Evolutionary conservation across 1,284 basidiomycete genomes (phyloP).

Genomic region (Sphagnurus paluster): DNA sequence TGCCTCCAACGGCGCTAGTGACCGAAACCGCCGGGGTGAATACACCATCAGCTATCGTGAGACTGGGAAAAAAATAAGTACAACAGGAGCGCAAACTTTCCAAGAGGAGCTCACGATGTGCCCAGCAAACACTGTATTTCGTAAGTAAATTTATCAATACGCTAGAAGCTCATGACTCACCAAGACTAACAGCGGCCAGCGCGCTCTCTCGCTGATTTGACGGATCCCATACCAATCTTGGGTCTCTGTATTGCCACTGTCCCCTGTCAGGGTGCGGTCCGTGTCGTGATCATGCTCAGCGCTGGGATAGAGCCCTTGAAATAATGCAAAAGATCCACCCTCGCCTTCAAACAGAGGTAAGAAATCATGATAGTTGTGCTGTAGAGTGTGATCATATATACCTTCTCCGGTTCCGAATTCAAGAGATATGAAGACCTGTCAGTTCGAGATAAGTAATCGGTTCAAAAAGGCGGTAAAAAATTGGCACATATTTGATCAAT

Average conservation of each 20-base stretch:
- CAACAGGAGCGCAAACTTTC: neutral
- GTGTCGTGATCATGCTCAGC: slow-evolving; percentile 43
- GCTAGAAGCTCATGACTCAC: slow-evolving; percentile 32
- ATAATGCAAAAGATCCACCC: slow-evolving; percentile 66
- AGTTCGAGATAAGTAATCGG: neutral
- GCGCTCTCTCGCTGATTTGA: slow-evolving; percentile 31
- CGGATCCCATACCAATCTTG: slow-evolving; percentile 12
- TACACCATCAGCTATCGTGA: slow-evolving; percentile 65
- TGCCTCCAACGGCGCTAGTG: slow-evolving; percentile 65
- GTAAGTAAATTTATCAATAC: slow-evolving; percentile 7
- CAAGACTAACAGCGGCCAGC: slow-evolving; percentile 56
- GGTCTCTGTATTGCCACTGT: slow-evolving; percentile 28
- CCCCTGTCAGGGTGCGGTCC: slow-evolving; percentile 54
- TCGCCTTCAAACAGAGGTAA: slow-evolving; percentile 41
- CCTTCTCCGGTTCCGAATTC: slow-evolving; percentile 61
- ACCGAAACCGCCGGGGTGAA: slow-evolving; percentile 70
- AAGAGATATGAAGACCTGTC: slow-evolving; percentile 55
- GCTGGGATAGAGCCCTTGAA: slow-evolving; percentile 58
- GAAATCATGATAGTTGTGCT: neutral
- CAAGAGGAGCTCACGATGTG: slow-evolving; percentile 34
- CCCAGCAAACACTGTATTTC: slow-evolving; percentile 37
- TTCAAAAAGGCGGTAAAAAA: neutral
- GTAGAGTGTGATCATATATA: slow-evolving; percentile 16
- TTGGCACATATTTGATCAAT: slow-evolving; percentile 61
- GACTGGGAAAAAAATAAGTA: slow-evolving; percentile 29